Percentiles rank a stretch among this genome's conserved stretches.
Evolutionary conservation across 148 eudicot genomes (phyloP).

Genomic region (Rhododendron simsii): DNA sequence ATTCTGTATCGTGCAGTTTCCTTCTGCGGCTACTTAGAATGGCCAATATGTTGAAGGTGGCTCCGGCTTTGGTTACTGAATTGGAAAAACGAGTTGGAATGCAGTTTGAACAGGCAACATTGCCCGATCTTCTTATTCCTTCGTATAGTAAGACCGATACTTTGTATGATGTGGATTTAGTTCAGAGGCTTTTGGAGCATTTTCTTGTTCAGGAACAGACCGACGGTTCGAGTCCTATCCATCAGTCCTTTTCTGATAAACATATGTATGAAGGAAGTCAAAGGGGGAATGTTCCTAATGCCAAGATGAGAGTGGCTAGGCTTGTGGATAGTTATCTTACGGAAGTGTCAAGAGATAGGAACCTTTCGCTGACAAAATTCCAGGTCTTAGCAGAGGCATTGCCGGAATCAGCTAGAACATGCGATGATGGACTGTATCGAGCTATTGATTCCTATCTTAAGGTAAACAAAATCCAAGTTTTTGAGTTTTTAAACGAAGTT

Average conservation of each 20-base stretch:
- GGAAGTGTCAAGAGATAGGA: conserved; percentile 81
- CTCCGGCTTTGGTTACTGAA: conserved; percentile 90
- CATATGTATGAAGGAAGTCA: conserved; percentile 40
- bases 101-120: conserved; percentile 90
- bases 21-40: conserved; percentile 69
- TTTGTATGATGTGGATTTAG: conserved; percentile 82
- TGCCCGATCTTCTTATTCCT: conserved; percentile 79
- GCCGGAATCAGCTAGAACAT: conserved; percentile 90
- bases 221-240: conserved; percentile 62
- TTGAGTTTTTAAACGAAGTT: background rate
- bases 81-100: conserved; percentile 94
- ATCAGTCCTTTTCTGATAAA: conserved; percentile 37
- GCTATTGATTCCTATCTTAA: conserved; percentile 95
- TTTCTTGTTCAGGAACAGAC: conserved; percentile 81
- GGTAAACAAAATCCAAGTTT: conserved; percentile 37
- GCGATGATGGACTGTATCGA: conserved; percentile 93
- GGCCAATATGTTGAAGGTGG: conserved; percentile 87
- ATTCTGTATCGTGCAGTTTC: conserved; percentile 81
- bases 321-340: conserved; percentile 93
- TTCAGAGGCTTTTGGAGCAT: conserved; percentile 92
- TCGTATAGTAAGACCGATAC: conserved; percentile 55
- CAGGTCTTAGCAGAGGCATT: conserved; percentile 96
- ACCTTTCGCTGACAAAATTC: conserved; percentile 75
- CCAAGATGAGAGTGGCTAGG: conserved; percentile 89
- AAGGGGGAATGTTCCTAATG: conserved; percentile 38